Evolutionary conservation across 768 basidiomycete genomes (phyloP).

Genomic region (Suillus brevipes): DNA sequence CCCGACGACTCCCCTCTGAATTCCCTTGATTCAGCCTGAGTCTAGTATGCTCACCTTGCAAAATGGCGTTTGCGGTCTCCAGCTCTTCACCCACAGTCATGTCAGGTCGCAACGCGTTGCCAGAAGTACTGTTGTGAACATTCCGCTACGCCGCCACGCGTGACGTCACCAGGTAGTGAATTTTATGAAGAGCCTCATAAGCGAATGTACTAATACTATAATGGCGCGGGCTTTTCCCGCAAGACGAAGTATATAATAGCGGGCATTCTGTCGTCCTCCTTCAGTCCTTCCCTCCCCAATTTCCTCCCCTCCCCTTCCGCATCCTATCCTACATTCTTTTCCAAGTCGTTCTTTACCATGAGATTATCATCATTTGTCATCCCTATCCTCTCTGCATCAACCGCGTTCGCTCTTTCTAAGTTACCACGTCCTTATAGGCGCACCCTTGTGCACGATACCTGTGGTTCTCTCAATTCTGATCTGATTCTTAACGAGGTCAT

Average conservation of each 20-base stretch:
- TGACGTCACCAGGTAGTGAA: constrained; percentile 2
- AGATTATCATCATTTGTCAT: constrained; percentile 13
- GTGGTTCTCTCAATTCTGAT: constrained; percentile 17
- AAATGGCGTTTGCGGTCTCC: background rate
- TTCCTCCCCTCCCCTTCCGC: background rate
- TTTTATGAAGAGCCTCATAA: background rate
- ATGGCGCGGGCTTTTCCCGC: background rate
- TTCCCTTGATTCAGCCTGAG: background rate
- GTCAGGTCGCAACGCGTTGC: background rate
- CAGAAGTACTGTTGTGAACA: background rate
- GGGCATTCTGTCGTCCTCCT: background rate
- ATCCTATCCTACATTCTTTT: constrained; percentile 3
- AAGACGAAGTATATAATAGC: constrained; percentile 4
- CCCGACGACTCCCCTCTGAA: no score
- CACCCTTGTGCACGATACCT: constrained; percentile 12
- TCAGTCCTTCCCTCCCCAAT: background rate
- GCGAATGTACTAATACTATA: constrained; percentile 3
- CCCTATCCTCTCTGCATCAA: constrained; percentile 21
- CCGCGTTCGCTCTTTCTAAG: constrained; percentile 17
- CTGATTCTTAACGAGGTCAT: constrained; percentile 20
- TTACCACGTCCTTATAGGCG: constrained; percentile 9
- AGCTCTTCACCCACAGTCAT: background rate
- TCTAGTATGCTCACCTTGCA: background rate
- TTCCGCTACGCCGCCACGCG: background rate
- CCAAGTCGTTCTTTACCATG: constrained; percentile 18